Base-by-base conservation (phyloP, 768 basidiomycete species). In the Pisolithus microcarpus region DNA sequence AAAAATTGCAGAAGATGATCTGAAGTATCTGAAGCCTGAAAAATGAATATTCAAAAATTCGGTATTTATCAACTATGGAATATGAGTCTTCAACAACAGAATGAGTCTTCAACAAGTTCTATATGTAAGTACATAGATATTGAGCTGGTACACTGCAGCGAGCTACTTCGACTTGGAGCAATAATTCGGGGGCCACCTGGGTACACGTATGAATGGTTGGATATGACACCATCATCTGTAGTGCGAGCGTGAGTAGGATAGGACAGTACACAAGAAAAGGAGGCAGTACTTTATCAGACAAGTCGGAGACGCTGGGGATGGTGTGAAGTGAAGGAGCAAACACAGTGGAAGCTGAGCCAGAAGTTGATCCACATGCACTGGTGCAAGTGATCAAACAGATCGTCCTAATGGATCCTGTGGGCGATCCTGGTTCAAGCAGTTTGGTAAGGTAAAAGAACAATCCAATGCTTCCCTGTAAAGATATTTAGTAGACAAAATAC, bases 321-420 rank as follows among this genome's bases (percentile, higher is more conserved):
- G 77, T 74, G 49, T 79, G 75, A n/a, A 89, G 64, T 1, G 87
- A 87, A 0, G 88, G 88, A 1, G 90, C 79, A 58, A 86, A 91
- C 31, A 84, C 78, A 1, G 87, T 89, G 2, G 84, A 86, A 0
- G 81, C 76, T 8, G 85, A 85, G 2, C 86, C 75, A 2, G 72
- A 72, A 6, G 62, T 68, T 1, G 75, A 70, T 5, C 65, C 64
- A 5, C 64, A 68, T 2, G 53, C 58, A 9, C 68, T 78, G 16
- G 75, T 76, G 26, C 72, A 74, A 4, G 64, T 56, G 49, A 81
- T 73, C 1, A 85, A 81, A 5, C 70, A 71, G 49, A 89, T 89
- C 0, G 86, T 88, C 18, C 81, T 71, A 57, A 91, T 84, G 0
- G 86, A 81, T 5, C 74, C 79, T 1, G 67, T 65, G 13, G 78